Evolutionary conservation across 2,329 filamentous ascomycete species (phyloP).

Genomic region (Tolypocladium nubicola): DNA sequence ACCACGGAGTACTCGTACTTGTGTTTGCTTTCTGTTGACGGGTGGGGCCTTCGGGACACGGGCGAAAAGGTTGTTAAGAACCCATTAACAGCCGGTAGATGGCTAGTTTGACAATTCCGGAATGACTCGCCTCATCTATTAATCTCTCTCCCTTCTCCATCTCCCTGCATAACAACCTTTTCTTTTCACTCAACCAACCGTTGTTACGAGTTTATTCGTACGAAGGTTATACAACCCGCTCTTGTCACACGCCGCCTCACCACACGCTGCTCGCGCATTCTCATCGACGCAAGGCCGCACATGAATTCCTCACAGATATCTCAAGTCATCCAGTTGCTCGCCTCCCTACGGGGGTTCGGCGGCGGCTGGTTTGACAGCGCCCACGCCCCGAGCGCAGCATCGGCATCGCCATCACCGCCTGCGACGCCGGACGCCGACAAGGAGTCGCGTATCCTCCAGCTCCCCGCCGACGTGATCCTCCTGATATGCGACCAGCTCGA

Average conservation of each 20-base stretch:
- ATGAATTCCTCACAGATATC: not conserved
- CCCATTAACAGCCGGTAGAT: not conserved
- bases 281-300: not conserved
- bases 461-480: constrained; percentile 10
- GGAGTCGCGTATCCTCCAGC: constrained; percentile 4
- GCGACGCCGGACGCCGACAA: not conserved
- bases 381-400: not conserved
- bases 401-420: not conserved
- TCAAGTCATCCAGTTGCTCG: not conserved
- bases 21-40: no score
- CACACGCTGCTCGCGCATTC: not conserved
- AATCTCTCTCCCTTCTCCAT: not conserved
- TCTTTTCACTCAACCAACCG: not conserved
- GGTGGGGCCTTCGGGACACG: not conserved
- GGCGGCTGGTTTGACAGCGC: not conserved
- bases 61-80: not conserved
- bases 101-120: not conserved
- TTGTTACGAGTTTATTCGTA: not conserved
- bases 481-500: constrained; percentile 10
- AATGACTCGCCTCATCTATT: not conserved
- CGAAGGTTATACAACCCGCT: not conserved
- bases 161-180: not conserved
- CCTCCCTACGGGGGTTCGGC: not conserved
- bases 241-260: not conserved
- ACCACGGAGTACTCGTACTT: no score